A percentile compares a stretch with the other conserved stretches of the same genome.
phyloP scores from a whole-genome alignment of 345 rosid species.

The Theobroma cacao region DNA sequence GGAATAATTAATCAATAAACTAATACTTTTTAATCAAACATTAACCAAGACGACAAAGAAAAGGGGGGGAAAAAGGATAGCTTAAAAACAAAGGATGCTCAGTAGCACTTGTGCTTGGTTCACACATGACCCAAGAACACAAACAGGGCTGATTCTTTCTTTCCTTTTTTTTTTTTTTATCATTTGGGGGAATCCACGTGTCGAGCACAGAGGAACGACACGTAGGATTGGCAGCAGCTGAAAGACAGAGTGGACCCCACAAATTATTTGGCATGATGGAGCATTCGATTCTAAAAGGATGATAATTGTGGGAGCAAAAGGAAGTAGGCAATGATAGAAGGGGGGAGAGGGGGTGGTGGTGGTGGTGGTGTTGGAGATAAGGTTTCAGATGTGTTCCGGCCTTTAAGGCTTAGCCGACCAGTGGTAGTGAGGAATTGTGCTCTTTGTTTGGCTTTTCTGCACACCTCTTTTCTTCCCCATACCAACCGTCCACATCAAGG shows the following conservation, averaged over 20 bases:
- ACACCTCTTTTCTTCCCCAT: background rate
- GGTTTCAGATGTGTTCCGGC: conserved; percentile 38
- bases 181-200: background rate
- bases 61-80: background rate
- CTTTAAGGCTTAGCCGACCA: conserved; percentile 31
- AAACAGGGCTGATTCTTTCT: background rate
- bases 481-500: conserved; percentile 26
- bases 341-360: background rate
- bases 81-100: conserved; percentile 21
- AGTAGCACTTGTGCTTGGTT: background rate
- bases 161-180: background rate
- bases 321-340: conserved; percentile 22
- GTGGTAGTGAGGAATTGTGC: conserved; percentile 27
- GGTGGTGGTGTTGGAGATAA: conserved; percentile 42
- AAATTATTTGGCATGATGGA: conserved; percentile 44
- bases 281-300: conserved; percentile 36
- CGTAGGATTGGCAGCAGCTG: conserved; percentile 1
- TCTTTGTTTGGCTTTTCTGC: conserved; percentile 33
- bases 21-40: conserved; percentile 6
- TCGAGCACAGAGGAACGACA: background rate
- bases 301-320: conserved; percentile 13
- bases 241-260: conserved; percentile 20
- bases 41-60: conserved; percentile 2
- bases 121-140: background rate
- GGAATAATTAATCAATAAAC: conserved; percentile 1